phyloP scores from a whole-genome alignment of 495 filamentous ascomycete genomes.

The Staphylotrichum tortipilum region DNA sequence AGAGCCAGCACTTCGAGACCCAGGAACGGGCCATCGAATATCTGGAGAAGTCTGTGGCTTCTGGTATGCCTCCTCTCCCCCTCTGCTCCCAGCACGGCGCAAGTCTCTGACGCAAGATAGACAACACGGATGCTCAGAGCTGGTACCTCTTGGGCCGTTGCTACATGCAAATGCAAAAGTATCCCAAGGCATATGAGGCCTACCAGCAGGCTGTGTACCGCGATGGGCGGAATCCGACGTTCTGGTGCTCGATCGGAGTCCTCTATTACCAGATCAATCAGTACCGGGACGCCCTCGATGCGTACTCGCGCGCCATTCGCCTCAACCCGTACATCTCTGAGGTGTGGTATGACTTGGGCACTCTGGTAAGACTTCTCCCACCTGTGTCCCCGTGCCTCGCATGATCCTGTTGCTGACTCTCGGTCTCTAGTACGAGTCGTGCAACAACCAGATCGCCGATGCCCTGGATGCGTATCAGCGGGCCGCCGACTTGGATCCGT shows the following conservation, averaged over 20 bases:
- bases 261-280: conserved; percentile 99
- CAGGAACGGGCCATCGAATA: conserved; percentile 97
- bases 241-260: conserved; percentile 99
- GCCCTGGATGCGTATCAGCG: conserved; percentile 92
- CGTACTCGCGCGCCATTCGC: conserved; percentile 95
- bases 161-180: conserved; percentile 99
- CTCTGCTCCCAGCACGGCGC: conserved; percentile 6
- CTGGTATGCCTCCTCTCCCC: conserved; percentile 53
- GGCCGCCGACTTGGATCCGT: conserved; percentile 86
- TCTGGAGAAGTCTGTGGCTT: conserved; percentile 90
- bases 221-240: conserved; percentile 95
- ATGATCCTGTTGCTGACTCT: conserved; percentile 10
- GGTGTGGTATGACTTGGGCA: conserved; percentile 98
- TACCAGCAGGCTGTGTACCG: conserved; percentile 99
- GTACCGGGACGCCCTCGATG: conserved; percentile 96
- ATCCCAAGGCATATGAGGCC: conserved; percentile 97
- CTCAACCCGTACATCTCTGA: conserved; percentile 98
- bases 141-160: conserved; percentile 97
- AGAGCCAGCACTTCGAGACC: conserved; percentile 77
- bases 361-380: conserved; percentile 85
- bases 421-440: conserved; percentile 77
- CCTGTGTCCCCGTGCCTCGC: too few relatives aligned
- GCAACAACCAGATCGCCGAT: conserved; percentile 97
- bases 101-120: conserved; percentile 45
- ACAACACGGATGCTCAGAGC: conserved; percentile 90